These are phyloP conservation scores for Pisolithus albus DNA, from an alignment of 768 basidiomycete genomes.

Conservation along the genomic window DNA sequence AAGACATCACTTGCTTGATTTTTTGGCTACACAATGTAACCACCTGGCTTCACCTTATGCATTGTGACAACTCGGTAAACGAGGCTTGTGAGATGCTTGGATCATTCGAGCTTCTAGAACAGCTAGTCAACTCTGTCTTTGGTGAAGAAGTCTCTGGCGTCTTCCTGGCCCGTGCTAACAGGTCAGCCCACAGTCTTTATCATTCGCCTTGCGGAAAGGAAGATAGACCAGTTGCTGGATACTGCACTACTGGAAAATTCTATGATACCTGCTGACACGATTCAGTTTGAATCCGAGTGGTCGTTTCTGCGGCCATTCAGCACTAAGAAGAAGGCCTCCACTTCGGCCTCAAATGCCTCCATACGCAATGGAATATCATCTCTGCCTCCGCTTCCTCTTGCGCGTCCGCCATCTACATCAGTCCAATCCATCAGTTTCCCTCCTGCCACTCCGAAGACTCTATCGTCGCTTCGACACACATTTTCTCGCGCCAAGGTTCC, in stretches of 20 bases:
- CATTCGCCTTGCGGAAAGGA: slow-evolving; percentile 84
- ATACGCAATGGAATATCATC: slow-evolving; percentile 35
- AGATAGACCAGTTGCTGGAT: slow-evolving; percentile 84
- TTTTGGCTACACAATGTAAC: slow-evolving; percentile 96
- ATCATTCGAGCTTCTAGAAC: slow-evolving; percentile 80
- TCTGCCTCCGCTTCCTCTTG: slow-evolving; percentile 42
- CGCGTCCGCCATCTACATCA: slow-evolving; percentile 49
- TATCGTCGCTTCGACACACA: slow-evolving; percentile 64
- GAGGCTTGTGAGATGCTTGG: slow-evolving; percentile 79
- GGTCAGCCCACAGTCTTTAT: slow-evolving; percentile 65
- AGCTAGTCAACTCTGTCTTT: slow-evolving; percentile 91
- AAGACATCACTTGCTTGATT: slow-evolving; percentile 78
- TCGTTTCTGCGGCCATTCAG: slow-evolving; percentile 73
- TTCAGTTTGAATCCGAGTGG: slow-evolving; percentile 98
- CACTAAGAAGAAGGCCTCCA: slow-evolving; percentile 46
- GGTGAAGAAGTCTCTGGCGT: slow-evolving; percentile 40
- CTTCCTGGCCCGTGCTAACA: slow-evolving; percentile 1
- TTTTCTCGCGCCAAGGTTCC: slow-evolving; percentile 49
- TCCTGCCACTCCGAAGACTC: slow-evolving; percentile 44
- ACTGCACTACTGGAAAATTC: slow-evolving; percentile 75
- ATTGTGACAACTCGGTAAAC: slow-evolving; percentile 73
- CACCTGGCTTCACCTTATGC: slow-evolving; percentile 84
- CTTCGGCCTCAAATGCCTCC: slow-evolving; percentile 23
- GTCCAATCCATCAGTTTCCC: slow-evolving; percentile 36
- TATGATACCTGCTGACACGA: slow-evolving; percentile 63